phyloP scores from a whole-genome alignment of 306 rosid species.

The Crotalaria pallida region DNA sequence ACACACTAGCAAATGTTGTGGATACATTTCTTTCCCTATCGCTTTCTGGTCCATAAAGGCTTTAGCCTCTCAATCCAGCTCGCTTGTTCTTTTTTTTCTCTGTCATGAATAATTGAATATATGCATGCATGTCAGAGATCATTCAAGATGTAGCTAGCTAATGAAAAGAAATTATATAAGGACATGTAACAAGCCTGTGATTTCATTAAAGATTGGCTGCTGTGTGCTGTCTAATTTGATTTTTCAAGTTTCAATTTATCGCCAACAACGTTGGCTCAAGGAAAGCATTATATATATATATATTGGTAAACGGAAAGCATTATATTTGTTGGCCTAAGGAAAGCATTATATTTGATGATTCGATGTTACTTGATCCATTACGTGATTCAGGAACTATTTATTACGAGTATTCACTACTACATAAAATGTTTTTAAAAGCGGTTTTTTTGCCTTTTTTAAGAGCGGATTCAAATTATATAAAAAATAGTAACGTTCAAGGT shows the following conservation, averaged over 20 bases:
- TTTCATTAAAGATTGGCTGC: constrained; percentile 34
- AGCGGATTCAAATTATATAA: too few relatives aligned
- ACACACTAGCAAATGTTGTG: not conserved
- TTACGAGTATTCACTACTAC: too few relatives aligned
- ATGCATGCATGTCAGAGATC: constrained; percentile 32
- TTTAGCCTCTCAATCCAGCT: not conserved
- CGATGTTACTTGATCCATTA: too few relatives aligned
- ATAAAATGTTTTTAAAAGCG: too few relatives aligned
- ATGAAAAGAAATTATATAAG: constrained; percentile 22
- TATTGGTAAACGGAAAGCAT: too few relatives aligned
- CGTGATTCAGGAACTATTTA: too few relatives aligned
- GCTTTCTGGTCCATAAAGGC: constrained; percentile 22
- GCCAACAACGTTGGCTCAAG: constrained; percentile 2
- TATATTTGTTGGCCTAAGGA: too few relatives aligned
- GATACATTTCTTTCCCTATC: not conserved
- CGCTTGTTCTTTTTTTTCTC: not conserved
- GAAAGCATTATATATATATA: not conserved
- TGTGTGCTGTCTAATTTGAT: constrained; percentile 9
- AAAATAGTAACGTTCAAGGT: too few relatives aligned
- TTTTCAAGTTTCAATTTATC: constrained; percentile 18
- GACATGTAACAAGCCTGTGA: constrained; percentile 31
- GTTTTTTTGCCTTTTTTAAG: too few relatives aligned
- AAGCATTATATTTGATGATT: too few relatives aligned
- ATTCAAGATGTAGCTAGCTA: constrained; percentile 20
- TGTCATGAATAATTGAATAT: constrained; percentile 21